Conservation (phyloP, 164 flowering plant species). For the Litsea cubeba region DNA sequence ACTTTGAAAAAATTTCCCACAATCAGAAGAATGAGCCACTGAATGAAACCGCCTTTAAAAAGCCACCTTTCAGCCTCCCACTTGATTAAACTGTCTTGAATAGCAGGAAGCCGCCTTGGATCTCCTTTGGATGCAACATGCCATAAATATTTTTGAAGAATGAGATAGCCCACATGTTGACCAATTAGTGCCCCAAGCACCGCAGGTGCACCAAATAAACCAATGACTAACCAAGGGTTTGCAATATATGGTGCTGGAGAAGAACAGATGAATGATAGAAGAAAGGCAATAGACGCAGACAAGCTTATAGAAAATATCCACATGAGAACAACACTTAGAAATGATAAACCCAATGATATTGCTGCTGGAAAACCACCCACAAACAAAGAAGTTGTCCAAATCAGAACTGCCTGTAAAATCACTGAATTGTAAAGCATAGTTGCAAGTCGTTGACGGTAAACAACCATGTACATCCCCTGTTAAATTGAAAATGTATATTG, state of each 20-base stretch:
- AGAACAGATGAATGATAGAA: conserved; percentile 56
- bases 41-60: conserved; percentile 76
- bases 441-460: conserved; percentile 65
- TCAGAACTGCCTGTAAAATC: conserved; percentile 62
- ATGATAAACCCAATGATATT: conserved; percentile 57
- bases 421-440: conserved; percentile 78
- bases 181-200: conserved; percentile 84
- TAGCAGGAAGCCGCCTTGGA: conserved; percentile 24
- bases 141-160: conserved; percentile 50
- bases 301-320: conserved; percentile 71
- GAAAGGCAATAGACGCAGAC: conserved; percentile 54
- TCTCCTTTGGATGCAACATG: conserved; percentile 34
- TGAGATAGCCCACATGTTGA: conserved; percentile 66
- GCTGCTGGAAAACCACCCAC: conserved; percentile 81
- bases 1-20: conserved; percentile 61
- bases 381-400: conserved; percentile 64
- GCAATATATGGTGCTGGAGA: conserved; percentile 78
- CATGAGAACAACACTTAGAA: conserved; percentile 60
- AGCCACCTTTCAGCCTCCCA: conserved; percentile 97
- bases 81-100: conserved; percentile 43
- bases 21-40: conserved; percentile 72
- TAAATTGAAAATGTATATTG: conserved; percentile 8
- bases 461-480: conserved; percentile 88
- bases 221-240: conserved; percentile 73
- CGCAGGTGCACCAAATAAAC: conserved; percentile 86